Evolutionary conservation across 139 green algal genomes (phyloP).

Genomic region (Deuterostichococcus epilithicus): DNA sequence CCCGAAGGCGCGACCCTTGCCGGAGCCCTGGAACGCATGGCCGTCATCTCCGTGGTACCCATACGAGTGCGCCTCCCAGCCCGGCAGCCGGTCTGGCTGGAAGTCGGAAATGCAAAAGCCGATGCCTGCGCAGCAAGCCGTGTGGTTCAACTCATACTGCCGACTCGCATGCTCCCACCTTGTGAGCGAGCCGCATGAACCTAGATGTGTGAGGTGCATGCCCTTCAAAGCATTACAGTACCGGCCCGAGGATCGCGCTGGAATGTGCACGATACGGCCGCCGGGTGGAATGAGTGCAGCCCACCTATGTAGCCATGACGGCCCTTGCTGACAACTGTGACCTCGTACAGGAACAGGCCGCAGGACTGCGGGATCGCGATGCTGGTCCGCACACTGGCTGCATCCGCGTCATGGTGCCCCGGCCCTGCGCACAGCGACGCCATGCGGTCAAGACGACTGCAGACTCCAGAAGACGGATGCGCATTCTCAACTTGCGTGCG

Average conservation of each 20-base stretch:
- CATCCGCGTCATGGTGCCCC: constrained; percentile 61
- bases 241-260: background rate
- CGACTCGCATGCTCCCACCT: background rate
- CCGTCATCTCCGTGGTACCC: constrained; percentile 81
- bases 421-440: too few species aligned
- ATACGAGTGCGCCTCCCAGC: constrained; percentile 80
- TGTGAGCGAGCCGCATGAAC: background rate
- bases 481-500: background rate
- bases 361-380: constrained; percentile 49
- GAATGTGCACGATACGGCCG: background rate
- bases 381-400: constrained; percentile 67
- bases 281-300: background rate
- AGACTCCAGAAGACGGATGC: background rate
- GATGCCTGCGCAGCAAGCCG: constrained; percentile 39
- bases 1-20: constrained; percentile 49
- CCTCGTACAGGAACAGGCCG: constrained; percentile 80
- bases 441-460: too few species aligned
- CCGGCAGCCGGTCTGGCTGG: constrained; percentile 64
- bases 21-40: constrained; percentile 55
- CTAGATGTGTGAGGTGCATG: too few species aligned
- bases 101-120: constrained; percentile 64
- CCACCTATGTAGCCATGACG: constrained; percentile 66
- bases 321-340: constrained; percentile 56
- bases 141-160: background rate
- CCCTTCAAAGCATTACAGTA: background rate